These are phyloP conservation scores for Marasmius oreades DNA, from an alignment of 1,284 basidiomycete genomes.

Conservation along the genomic window DNA sequence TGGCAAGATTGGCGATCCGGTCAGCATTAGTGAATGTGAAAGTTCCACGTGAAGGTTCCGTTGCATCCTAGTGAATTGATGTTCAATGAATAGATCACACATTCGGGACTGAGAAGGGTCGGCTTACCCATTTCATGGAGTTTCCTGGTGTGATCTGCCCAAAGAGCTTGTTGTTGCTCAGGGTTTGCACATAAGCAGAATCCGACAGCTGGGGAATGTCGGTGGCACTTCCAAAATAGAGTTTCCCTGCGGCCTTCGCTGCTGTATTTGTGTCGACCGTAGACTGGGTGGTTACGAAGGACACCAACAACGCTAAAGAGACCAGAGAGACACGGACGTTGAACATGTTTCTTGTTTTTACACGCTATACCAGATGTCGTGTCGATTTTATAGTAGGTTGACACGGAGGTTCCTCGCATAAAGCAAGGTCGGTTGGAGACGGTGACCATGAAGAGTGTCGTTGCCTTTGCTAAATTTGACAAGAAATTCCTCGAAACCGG, in stretches of 20 bases:
- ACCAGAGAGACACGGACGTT: not conserved
- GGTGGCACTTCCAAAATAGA: constrained; percentile 47
- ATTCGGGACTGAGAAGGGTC: not conserved
- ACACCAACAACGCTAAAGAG: not conserved
- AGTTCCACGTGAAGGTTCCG: constrained; percentile 44
- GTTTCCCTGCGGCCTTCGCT: constrained; percentile 37
- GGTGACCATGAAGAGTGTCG: no score
- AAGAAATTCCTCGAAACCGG: no score
- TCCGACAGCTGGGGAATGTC: constrained; percentile 43
- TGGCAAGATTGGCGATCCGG: constrained; percentile 42
- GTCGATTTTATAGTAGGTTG: no score
- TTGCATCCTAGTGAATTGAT: constrained; percentile 40
- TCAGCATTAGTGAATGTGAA: constrained; percentile 49
- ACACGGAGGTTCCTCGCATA: no score
- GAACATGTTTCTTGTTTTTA: not conserved
- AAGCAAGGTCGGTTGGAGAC: no score
- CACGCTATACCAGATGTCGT: no score
- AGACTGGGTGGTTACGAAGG: not conserved
- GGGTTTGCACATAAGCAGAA: constrained; percentile 28
- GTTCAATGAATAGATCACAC: not conserved
- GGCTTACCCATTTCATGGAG: constrained; percentile 41
- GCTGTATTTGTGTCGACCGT: constrained; percentile 20
- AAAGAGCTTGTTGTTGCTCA: constrained; percentile 31
- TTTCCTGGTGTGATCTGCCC: constrained; percentile 39
- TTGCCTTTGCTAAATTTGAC: no score